Evolutionary conservation across 139 green algal genomes (phyloP).

Genomic region (Chlamydomonas schloesseri): DNA sequence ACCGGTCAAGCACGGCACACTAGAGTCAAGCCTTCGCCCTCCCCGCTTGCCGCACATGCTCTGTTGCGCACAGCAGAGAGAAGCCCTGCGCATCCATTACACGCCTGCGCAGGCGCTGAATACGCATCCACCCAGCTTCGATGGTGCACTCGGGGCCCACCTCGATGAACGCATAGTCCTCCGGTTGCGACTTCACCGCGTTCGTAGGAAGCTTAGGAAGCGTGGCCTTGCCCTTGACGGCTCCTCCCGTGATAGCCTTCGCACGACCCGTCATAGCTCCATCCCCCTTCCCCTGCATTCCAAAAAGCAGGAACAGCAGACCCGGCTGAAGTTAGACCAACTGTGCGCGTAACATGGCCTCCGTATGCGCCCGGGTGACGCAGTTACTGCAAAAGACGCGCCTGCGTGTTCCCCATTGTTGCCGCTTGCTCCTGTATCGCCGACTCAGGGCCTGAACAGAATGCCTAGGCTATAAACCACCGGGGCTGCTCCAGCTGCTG

Average conservation of each 20-base stretch:
- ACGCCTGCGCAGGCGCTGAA: no score
- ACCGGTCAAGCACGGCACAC: neutral
- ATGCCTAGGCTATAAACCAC: no score
- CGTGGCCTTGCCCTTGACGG: slow-evolving; percentile 32
- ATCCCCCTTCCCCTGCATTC: slow-evolving; percentile 41
- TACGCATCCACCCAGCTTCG: neutral
- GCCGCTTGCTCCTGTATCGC: no score
- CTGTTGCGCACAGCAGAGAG: neutral
- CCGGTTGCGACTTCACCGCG: slow-evolving; percentile 52
- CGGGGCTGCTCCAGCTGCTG: no score
- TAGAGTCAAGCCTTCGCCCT: no score
- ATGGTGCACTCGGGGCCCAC: slow-evolving; percentile 42
- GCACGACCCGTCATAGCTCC: slow-evolving; percentile 40
- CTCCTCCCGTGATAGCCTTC: slow-evolving; percentile 75
- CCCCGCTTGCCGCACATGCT: neutral
- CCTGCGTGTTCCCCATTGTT: no score
- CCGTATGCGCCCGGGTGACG: no score
- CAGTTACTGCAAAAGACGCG: no score
- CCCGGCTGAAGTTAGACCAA: no score
- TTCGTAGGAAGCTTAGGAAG: slow-evolving; percentile 64
- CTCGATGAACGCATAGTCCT: slow-evolving; percentile 83
- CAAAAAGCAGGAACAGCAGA: neutral
- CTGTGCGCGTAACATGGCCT: no score
- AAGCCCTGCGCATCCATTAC: no score
- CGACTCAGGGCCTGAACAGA: no score